Evolutionary conservation across 441 rosid genomes (phyloP), one percentile per base, ranked within the genome.

Genomic region (Populus hybrid): DNA sequence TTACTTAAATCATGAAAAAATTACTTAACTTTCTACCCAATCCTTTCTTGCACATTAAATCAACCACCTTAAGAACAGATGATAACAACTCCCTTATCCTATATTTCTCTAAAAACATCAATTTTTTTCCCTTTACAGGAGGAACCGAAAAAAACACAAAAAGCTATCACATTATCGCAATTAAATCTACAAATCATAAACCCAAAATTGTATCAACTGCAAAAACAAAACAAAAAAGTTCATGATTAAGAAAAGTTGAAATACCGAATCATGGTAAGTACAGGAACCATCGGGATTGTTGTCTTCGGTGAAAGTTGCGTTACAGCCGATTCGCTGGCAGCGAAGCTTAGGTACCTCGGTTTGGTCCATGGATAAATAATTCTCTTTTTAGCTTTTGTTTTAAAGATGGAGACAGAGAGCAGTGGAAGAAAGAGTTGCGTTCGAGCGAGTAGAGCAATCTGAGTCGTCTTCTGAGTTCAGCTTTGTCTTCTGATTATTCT

Each of bases 321-420:
- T 57, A 92, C 99, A 95, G 79, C 99, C 95, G 78, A 93, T 91
- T 78, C 98, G 88, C 88, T 93, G 97, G 87, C 99, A 95, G 35
- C 75, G 93, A 35, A 87, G 84, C 82, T 79, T 85, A 18, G 71
- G 75, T 10, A 73, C 85, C 79, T 82, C 85, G 57, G 57, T 46
- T 75, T 80, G 75, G 69, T 38, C 79, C 82, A 75, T 72, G 57
- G 3, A 46, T 14, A 14, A 46, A 46, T 46, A 46, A 46, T 4
- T 46, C 20, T 46, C 57, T 46, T 1, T 12, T 46, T 14, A 46
- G 57, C 57, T 46, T 5, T 46, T 46, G 57, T 46, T 46, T 46
- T 46, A 46, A 46, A 46, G 20, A 46, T 5, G 20, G 6, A 12
- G 6, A 46, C 20, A 14, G 57, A 46, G 57, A 12, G 18, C 18